Evolutionary conservation across 139 green algal species (phyloP), one percentile per base, ranked within the genome.

Genomic region (Coccomyxa sp.): DNA sequence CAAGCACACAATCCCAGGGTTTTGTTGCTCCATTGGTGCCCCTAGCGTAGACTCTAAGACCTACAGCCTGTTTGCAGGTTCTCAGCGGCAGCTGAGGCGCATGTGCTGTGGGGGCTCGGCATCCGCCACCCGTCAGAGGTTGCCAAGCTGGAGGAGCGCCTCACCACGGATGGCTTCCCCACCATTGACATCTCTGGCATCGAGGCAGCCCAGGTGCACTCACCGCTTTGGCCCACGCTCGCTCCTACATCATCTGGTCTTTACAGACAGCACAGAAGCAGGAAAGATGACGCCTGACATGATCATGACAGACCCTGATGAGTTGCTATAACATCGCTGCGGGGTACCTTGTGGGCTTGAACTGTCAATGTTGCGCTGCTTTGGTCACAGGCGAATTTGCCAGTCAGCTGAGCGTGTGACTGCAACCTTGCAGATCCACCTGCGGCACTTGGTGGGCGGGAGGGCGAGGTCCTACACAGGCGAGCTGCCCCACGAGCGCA

Each of bases 391-490:
- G n/a, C n/a, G n/a, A n/a, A n/a, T n/a, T n/a, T n/a, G n/a, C n/a
- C n/a, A n/a, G n/a, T n/a, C n/a, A n/a, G n/a, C n/a, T n/a, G n/a
- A n/a, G n/a, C n/a, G n/a, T n/a, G n/a, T n/a, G n/a, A n/a, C n/a
- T n/a, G n/a, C n/a, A n/a, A n/a, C n/a, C n/a, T n/a, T n/a, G 73
- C 87, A 95, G 88, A 84, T 93, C 69, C 95, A 99, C 85, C 80
- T 99, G 78, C 79, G 96, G 0, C 93, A 98, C 82, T 79, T 99
- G 74, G 92, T 98, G 12, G 93, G 96, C 35, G 93, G 92, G 0
- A 77, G 89, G 4, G 90, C 93, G 0, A 79, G 91, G 31, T 92
- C 86, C 39, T 94, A 91, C 72, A 92, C 82, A 33, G 91, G 89
- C 0, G 79, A 80, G 16, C 81, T 97, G 7, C 82, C 86, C 0